These are phyloP conservation scores for Telopea speciosissima DNA, from an alignment of 177 flowering plant species.

Conservation along the genomic window DNA sequence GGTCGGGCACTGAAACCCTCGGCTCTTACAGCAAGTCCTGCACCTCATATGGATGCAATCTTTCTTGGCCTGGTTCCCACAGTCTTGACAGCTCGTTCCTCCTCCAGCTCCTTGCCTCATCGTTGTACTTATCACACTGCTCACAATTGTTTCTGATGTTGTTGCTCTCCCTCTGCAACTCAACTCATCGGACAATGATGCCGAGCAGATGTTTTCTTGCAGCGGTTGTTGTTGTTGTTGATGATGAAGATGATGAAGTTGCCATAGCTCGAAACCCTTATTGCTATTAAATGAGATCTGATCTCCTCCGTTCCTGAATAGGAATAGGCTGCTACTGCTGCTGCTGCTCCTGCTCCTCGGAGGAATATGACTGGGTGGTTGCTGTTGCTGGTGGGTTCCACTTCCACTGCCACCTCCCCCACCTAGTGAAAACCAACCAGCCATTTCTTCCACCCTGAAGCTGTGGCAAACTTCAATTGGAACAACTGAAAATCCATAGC, in stretches of 20 bases:
- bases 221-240: not conserved
- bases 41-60: conserved; percentile 79
- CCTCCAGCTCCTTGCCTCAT: conserved; percentile 36
- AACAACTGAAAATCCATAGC: conserved; percentile 46
- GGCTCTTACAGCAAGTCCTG: conserved; percentile 84
- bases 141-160: not conserved
- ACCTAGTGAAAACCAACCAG: conserved; percentile 65
- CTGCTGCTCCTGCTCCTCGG: no score
- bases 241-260: conserved; percentile 32
- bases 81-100: conserved; percentile 68
- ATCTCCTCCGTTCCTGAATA: conserved; percentile 45
- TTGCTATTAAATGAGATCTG: conserved; percentile 23
- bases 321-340: conserved; percentile 26
- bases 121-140: conserved; percentile 21
- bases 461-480: conserved; percentile 28
- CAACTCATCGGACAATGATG: conserved; percentile 18
- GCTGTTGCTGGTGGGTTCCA: conserved; percentile 12
- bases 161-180: conserved; percentile 4
- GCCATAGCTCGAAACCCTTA: conserved; percentile 74
- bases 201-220: conserved; percentile 11
- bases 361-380: conserved; percentile 12
- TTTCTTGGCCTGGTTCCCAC: conserved; percentile 94
- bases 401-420: conserved; percentile 14
- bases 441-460: conserved; percentile 39
- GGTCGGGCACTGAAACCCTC: conserved; percentile 72